phyloP scores from a whole-genome alignment of 2,329 filamentous ascomycete species.

The Podosphaera fusca region DNA sequence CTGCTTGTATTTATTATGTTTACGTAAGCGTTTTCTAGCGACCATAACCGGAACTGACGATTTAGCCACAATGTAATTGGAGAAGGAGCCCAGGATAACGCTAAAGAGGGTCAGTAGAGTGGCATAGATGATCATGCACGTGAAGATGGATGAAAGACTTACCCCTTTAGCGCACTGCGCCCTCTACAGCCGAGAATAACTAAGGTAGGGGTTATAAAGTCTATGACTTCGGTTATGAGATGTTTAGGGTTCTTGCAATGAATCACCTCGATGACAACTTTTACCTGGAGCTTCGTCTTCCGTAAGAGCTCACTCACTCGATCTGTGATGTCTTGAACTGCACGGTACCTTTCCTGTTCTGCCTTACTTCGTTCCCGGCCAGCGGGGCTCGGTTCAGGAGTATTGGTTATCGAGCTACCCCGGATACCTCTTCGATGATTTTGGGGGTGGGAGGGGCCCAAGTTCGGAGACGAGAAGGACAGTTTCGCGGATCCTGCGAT shows the following conservation, averaged over 20 bases:
- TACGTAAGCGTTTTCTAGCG: constrained; percentile 68
- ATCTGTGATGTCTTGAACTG: constrained; percentile 65
- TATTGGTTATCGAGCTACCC: constrained; percentile 1
- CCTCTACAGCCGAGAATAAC: constrained; percentile 85
- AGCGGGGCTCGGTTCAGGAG: constrained; percentile 12
- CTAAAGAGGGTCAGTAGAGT: constrained; percentile 21
- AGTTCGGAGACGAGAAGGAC: constrained; percentile 10
- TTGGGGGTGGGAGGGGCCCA: constrained; percentile 8
- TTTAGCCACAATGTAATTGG: constrained; percentile 92
- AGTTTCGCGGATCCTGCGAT: constrained; percentile 30
- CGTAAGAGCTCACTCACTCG: constrained; percentile 65
- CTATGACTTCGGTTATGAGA: constrained; percentile 91
- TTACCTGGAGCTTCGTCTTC: constrained; percentile 79
- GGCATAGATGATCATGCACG: background rate
- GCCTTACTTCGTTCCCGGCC: constrained; percentile 30
- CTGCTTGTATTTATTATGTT: constrained; percentile 62
- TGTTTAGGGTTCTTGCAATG: constrained; percentile 97
- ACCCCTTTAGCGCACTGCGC: constrained; percentile 82
- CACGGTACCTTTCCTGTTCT: constrained; percentile 59
- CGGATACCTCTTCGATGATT: background rate
- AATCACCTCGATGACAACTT: constrained; percentile 84
- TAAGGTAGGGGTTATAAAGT: constrained; percentile 71
- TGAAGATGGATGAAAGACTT: constrained; percentile 19
- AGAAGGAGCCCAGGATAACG: constrained; percentile 86
- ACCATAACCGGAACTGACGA: constrained; percentile 97